phyloP scores from a whole-genome alignment of 305 asterid genomes.

The Fraxinus albicans region DNA sequence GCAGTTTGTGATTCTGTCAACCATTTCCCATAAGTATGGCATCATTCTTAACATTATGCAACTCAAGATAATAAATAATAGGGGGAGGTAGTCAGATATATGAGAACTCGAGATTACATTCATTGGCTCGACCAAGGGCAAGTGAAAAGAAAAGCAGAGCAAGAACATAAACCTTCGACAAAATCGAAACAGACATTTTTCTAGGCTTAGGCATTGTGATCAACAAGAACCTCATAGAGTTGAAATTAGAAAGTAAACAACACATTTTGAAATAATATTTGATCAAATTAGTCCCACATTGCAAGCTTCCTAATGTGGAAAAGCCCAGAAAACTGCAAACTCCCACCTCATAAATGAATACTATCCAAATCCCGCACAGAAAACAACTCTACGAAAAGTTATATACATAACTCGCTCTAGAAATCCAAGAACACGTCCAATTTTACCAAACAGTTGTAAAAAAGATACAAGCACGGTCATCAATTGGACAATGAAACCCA shows the following conservation, averaged over 20 bases:
- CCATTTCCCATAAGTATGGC: too few species aligned
- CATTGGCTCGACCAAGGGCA: not conserved
- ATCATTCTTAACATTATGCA: not conserved
- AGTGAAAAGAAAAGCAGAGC: not conserved
- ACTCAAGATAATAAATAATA: not conserved
- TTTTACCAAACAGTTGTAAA: not conserved
- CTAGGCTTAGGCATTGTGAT: not conserved
- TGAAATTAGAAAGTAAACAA: not conserved
- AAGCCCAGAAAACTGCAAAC: not conserved
- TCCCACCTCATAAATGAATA: not conserved
- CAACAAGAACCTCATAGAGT: not conserved
- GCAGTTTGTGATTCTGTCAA: too few species aligned
- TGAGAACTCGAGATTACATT: not conserved
- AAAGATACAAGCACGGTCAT: not conserved
- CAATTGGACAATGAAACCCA: not conserved
- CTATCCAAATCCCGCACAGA: not conserved
- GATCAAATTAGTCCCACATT: not conserved
- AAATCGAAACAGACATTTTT: too few species aligned
- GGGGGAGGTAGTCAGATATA: not conserved
- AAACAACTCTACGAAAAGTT: not conserved
- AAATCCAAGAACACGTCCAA: not conserved
- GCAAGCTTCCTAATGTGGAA: too few species aligned
- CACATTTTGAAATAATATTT: not conserved
- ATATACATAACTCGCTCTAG: not conserved
- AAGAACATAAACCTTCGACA: not conserved